These are phyloP conservation scores for Phytophthora lateralis DNA, from an alignment of 352 stramenopile species.

Conservation along the genomic window DNA sequence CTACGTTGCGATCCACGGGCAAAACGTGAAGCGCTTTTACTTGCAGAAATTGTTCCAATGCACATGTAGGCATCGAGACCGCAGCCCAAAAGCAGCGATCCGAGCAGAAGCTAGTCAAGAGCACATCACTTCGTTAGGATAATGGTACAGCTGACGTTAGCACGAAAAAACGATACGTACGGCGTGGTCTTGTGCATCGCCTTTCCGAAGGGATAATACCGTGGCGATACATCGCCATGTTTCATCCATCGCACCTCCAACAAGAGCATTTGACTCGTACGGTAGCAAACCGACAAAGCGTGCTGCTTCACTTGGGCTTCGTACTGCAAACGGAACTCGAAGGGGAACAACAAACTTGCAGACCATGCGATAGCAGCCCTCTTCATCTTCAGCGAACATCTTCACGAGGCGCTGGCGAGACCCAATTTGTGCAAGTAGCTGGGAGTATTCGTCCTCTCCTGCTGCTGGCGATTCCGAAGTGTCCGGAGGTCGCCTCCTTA, in stretches of 20 bases:
- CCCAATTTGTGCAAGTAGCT: constrained; percentile 16
- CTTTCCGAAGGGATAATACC: constrained; percentile 74
- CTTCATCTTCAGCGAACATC: constrained; percentile 89
- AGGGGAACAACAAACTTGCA: constrained; percentile 85
- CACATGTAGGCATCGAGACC: constrained; percentile 89
- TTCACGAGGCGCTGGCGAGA: constrained; percentile 62
- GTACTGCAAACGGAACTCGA: constrained; percentile 50
- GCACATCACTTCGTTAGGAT: not conserved
- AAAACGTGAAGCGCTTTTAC: constrained; percentile 34
- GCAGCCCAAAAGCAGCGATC: constrained; percentile 88
- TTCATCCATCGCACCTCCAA: constrained; percentile 68
- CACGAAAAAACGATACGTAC: constrained; percentile 27
- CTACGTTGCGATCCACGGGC: constrained; percentile 15
- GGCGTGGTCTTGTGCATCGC: constrained; percentile 86
- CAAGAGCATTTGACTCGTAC: constrained; percentile 53
- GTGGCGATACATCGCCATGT: constrained; percentile 78
- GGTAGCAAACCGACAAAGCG: constrained; percentile 86
- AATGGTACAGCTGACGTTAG: not conserved
- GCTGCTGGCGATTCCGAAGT: not conserved
- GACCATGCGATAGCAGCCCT: constrained; percentile 82
- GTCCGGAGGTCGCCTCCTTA: constrained; percentile 6
- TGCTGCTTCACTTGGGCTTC: constrained; percentile 80
- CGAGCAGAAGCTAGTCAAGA: constrained; percentile 69
- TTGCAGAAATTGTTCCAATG: constrained; percentile 72
- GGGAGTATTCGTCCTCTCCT: constrained; percentile 31